Evolutionary conservation across 108 stramenopile genomes (phyloP), one percentile per base, ranked within the genome.

Genomic region (Cyclotella cryptica): DNA sequence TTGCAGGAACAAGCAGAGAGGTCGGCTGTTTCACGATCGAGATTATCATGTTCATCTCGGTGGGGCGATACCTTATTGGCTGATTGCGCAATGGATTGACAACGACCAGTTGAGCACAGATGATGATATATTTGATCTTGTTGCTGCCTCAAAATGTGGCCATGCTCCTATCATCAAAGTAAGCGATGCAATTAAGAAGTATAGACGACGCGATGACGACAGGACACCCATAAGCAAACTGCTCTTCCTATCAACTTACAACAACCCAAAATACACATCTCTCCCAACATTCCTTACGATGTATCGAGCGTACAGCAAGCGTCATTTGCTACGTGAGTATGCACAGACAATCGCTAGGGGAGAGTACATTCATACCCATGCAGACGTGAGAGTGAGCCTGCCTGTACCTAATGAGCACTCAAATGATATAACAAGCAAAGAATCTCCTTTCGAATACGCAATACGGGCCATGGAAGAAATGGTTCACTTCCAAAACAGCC

Each of bases 21-120:
- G 76, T 17, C 54, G 42, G 30, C 59, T 77, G 0, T 63, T 62
- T 59, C 30, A 28, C 26, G 76, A 77, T 21, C 59, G 76, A 64
- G 76, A 77, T 64, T 64, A 77, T 29, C 76, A 77, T 29, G 30
- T 77, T 24, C 76, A 77, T 43, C 69, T 77, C 19, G 76, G 76
- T 19, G 76, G 76, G 3, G 76, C 76, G 0, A 64, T 77, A 9
- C 58, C 76, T 1, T 22, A 39, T n/a, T 42, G 21, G 11, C 62
- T 77, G 47, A 39, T 77, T 47, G 4, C 52, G 15, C 10, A 60
- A 19, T 77, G 68, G 76, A 49, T 72, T 4, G 39, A 46, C 1
- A 41, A 27, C 3, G 69, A 55, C 19, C 45, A 51, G 10, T 64
- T 77, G 29, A 44, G 35, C 19, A 59, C 71, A 26, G 40, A 77